Percentiles rank a stretch among this genome's conserved stretches.
Evolutionary conservation across 441 rosid genomes (phyloP).

Genomic region (Isatis lusitanica): DNA sequence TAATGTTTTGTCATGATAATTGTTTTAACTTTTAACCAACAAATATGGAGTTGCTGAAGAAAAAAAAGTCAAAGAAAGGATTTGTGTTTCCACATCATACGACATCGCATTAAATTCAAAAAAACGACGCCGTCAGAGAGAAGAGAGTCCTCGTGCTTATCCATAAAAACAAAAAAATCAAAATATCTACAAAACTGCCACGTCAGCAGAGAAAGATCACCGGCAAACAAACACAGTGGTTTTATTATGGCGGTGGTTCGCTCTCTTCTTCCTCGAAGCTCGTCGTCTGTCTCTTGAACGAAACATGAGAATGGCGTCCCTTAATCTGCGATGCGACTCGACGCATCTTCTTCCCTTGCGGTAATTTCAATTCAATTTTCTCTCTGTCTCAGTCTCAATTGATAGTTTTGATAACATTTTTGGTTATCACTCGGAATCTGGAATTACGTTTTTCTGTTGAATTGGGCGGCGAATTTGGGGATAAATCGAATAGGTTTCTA

Average conservation of each 20-base stretch:
- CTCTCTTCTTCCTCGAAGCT: constrained; percentile 4
- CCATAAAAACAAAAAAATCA: constrained; percentile 15
- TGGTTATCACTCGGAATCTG: not conserved
- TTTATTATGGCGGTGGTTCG: constrained; percentile 25
- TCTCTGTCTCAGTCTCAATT: not conserved
- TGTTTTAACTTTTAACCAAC: too few species aligned
- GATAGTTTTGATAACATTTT: not conserved
- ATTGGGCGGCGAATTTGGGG: not conserved
- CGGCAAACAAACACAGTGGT: not conserved
- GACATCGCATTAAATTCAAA: not conserved
- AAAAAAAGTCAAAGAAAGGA: too few species aligned
- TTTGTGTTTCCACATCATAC: too few species aligned
- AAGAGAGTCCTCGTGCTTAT: constrained; percentile 6
- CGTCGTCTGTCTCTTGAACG: not conserved
- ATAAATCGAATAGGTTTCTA: not conserved
- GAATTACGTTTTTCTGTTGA: not conserved
- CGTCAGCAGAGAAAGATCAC: constrained; percentile 22
- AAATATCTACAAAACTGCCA: constrained; percentile 26
- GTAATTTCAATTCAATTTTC: not conserved
- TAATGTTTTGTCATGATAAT: too few species aligned
- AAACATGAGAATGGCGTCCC: constrained; percentile 21
- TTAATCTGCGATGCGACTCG: not conserved
- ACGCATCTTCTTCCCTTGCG: constrained; percentile 10
- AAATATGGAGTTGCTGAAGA: too few species aligned
- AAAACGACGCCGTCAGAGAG: constrained; percentile 9